These are phyloP conservation scores for Colletotrichum tofieldiae DNA, from an alignment of 2,329 filamentous ascomycete species.

Conservation along the genomic window DNA sequence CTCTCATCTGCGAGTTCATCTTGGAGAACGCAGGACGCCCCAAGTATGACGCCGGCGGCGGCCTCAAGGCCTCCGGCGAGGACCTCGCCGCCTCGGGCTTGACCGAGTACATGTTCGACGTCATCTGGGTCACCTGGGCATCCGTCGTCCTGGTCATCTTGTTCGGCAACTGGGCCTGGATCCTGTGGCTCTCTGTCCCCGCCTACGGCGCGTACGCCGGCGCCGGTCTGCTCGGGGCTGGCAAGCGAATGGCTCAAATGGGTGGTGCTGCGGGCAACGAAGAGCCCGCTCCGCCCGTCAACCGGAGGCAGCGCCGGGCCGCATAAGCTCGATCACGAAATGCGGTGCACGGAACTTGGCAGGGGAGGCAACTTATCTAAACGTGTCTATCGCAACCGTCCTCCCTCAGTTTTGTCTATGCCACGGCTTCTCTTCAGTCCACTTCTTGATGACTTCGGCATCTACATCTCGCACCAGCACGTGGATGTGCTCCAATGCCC, in stretches of 20 bases:
- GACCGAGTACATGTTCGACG: constrained; percentile 98
- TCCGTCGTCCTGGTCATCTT: constrained; percentile 80
- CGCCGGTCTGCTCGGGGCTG: constrained; percentile 67
- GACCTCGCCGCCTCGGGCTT: constrained; percentile 89
- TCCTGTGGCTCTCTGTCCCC: constrained; percentile 69
- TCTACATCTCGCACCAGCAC: constrained; percentile 75
- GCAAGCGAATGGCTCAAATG: constrained; percentile 68
- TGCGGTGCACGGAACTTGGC: constrained; percentile 2
- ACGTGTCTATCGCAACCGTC: constrained; percentile 17
- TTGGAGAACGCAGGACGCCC: constrained; percentile 90
- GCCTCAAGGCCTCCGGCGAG: constrained; percentile 85
- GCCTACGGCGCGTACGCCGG: constrained; percentile 71
- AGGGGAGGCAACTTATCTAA: constrained; percentile 17
- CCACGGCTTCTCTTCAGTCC: constrained; percentile 65
- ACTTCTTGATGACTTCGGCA: constrained; percentile 66
- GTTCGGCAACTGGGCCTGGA: constrained; percentile 83
- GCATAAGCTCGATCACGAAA: constrained; percentile 54
- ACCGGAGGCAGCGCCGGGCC: constrained; percentile 70
- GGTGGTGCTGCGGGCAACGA: constrained; percentile 50
- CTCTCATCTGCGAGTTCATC: constrained; percentile 85
- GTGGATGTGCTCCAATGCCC: constrained; percentile 91
- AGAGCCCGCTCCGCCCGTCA: constrained; percentile 58
- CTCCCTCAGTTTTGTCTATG: constrained; percentile 47
- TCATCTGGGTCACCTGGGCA: constrained; percentile 94
- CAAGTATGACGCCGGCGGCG: constrained; percentile 75